Percentiles rank a stretch among this genome's conserved stretches.
phyloP scores from a whole-genome alignment of 495 filamentous ascomycete genomes.

The Aspergillus sclerotiicarbonarius region DNA sequence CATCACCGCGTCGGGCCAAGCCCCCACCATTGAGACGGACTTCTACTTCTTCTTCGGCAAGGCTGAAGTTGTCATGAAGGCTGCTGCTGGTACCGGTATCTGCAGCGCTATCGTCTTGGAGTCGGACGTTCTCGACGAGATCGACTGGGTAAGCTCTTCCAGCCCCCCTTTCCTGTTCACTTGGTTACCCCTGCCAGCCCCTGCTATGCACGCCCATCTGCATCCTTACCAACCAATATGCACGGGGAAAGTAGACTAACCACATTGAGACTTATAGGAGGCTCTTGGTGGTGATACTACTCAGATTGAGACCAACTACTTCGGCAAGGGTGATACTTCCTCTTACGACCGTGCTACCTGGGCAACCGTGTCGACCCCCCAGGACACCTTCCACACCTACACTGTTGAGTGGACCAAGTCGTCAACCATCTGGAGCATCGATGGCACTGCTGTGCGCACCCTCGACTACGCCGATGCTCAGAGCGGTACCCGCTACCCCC shows the following conservation, averaged over 20 bases:
- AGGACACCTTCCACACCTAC: constrained; percentile 76
- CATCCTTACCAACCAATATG: constrained; percentile 6
- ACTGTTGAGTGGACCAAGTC: constrained; percentile 78
- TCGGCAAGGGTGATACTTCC: constrained; percentile 81
- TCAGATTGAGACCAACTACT: constrained; percentile 88
- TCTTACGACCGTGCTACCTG: constrained; percentile 73
- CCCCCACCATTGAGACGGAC: constrained; percentile 69
- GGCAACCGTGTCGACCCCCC: constrained; percentile 57
- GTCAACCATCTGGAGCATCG: constrained; percentile 74
- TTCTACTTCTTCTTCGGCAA: constrained; percentile 80
- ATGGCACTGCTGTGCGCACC: constrained; percentile 69
- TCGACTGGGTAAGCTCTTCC: constrained; percentile 73
- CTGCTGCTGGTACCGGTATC: constrained; percentile 69
- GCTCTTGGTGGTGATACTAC: constrained; percentile 58
- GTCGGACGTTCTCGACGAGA: constrained; percentile 91
- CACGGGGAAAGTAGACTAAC: constrained; percentile 10
- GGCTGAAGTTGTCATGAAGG: constrained; percentile 69
- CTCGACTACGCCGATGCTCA: constrained; percentile 57
- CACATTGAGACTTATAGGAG: constrained; percentile 29
- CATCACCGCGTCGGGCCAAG: constrained; percentile 66
- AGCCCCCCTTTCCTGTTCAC: background rate
- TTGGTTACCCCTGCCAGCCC: background rate
- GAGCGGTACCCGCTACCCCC: constrained; percentile 74
- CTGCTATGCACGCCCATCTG: background rate
- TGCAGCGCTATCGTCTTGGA: constrained; percentile 80